These are phyloP conservation scores for Ichthyophthirius multifiliis DNA, from an alignment of 169 alveolate genomes.

Conservation along the genomic window DNA sequence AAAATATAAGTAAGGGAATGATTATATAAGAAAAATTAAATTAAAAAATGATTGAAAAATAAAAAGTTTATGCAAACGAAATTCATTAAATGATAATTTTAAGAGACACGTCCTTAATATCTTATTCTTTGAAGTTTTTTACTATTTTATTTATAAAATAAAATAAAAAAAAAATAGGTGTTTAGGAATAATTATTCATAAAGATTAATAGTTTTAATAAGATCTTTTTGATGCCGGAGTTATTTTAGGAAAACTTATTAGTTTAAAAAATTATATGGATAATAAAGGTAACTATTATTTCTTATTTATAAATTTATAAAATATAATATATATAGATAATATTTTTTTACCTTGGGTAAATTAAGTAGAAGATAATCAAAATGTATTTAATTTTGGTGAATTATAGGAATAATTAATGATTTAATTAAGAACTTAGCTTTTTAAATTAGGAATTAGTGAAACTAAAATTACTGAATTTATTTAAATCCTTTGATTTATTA, in stretches of 20 bases:
- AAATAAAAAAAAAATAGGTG: neutral
- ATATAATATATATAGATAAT: neutral
- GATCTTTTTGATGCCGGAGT: neutral
- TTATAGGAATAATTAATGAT: neutral
- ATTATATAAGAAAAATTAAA: neutral
- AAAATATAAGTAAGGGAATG: slow-evolving; percentile 4
- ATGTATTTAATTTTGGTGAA: too few relatives aligned
- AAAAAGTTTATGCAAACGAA: neutral
- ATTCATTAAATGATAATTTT: neutral
- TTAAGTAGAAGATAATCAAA: neutral
- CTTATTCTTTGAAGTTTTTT: neutral
- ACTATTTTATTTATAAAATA: neutral
- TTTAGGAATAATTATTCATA: neutral
- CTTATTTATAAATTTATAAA: neutral
- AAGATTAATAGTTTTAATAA: neutral
- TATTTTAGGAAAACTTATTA: neutral
- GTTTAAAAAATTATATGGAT: neutral
- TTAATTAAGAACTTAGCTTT: neutral
- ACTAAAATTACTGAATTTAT: neutral
- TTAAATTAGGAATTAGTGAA: neutral
- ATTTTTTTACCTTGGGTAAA: neutral
- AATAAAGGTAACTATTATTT: neutral
- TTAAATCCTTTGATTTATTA: neutral
- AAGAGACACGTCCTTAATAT: neutral
- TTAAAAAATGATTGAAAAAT: neutral